Base-by-base conservation (phyloP, 2,329 filamentous ascomycete species). In the Aspergillus oerlinghausenensis region DNA sequence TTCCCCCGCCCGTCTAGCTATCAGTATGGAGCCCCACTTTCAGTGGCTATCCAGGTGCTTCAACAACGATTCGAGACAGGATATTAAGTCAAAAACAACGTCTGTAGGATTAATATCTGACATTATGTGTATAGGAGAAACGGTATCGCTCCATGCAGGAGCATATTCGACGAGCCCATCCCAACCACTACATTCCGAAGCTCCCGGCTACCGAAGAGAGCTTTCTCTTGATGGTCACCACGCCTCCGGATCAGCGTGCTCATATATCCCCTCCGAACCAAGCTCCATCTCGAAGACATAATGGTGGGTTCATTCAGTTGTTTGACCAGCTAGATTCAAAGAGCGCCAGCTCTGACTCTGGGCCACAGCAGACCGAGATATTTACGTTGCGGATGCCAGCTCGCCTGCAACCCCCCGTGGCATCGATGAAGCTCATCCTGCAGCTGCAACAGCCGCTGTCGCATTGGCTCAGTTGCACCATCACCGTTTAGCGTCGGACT, bases 71-170 rank as follows among this genome's bases (percentile, higher is more conserved):
- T 38, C 14, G 32, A 38, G 32, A 38, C 14, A 17, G 14, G 11
- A 38, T 38, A 17, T 21, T 28, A 28, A 4, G 40, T n/a, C n/a
- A 38, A 38, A n/a, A 50, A 29, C 42, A 26, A 56, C 42, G 21
- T 10, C 48, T n/a, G 19, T 50, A 48, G 56, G 54, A 55, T 56
- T 53, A 56, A 52, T 50, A 49, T 52, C 51, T 56, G 19, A 42
- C 32, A 29, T 43, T 17, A 28, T 19, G 51, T 57, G 63, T 65
- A 74, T 77, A 95, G 91, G 91, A 95, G 80, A 96, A 96, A 78
- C 85, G 90, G 66, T 99, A 92, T 79, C 92, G 94, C 75, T 97
- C 93, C 62, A 97, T 99, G 91, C 94, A 97, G 78, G 94, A 99
- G 83, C 94, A 99, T 73, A 97, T 99, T 70, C 90, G 94, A 69